Evolutionary conservation across 768 basidiomycete species (phyloP), one percentile per base, ranked within the genome.

Genomic region (Rhodosporidiobolus odoratus): DNA sequence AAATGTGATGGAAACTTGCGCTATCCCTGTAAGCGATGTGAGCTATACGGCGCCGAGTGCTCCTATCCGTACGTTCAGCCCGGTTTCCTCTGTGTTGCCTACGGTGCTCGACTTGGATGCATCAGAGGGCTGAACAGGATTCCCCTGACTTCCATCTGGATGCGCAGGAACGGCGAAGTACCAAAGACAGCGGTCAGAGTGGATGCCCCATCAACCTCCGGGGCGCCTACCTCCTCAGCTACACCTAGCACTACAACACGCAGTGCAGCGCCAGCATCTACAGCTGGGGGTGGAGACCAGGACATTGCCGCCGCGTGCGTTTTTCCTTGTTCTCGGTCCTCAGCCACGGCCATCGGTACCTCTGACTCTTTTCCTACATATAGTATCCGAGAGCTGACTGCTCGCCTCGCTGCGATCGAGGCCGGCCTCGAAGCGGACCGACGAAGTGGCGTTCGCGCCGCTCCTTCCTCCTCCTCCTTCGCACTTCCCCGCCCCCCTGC

Each of bases 1-100:
- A 72, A 72, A 34, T 72, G 71, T 43, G 71, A 72, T n/a, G 71
- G 65, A 15, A 45, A 52, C 35, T 16, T 40, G 4, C 35, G 58
- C 16, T 32, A 32, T 23, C 65, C 65, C 0, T 71, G 71, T 32
- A 47, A 66, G 9, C 30, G 71, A 6, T 72, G 71, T 30, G 71
- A 72, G n/a, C 57, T 72, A 13, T 72, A 72, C 38, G 35, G n/a
- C 4, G 6, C 4, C 8, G 23, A 41, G 58, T 32, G 25, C 13
- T n/a, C n/a, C 9, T 62, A 62, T 25, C 53, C 62, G 50, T 57
- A 25, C 21, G 32, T 32, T 5, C 32, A 57, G 48, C 23, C 48
- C 48, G 48, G 21, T 50, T 41, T 40, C 58, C 38, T n/a, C 10
- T 40, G 38, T 17, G 58, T 12, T 50, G 21, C 21, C n/a, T 8